Evolutionary conservation across 371 early-diverging fungal species (phyloP).

Genomic region (Funneliformis caledonium): DNA sequence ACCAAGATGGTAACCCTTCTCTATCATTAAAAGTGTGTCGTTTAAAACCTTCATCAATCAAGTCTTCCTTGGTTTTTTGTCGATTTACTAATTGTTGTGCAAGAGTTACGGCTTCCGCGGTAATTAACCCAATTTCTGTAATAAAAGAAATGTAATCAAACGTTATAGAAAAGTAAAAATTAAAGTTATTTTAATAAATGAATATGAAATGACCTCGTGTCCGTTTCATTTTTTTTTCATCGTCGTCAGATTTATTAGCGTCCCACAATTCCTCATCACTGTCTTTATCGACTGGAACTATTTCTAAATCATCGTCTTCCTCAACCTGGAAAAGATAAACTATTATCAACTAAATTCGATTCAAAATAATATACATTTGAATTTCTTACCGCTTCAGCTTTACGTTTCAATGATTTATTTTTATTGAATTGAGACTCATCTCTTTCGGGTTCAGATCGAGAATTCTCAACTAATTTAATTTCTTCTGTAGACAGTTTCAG

Average conservation of each 20-base stretch:
- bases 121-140: slow-evolving; percentile 61
- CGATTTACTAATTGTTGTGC: slow-evolving; percentile 84
- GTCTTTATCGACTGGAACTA: slow-evolving; percentile 58
- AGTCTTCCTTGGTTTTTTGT: slow-evolving; percentile 72
- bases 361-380: background rate
- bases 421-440: slow-evolving; percentile 45
- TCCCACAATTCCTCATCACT: slow-evolving; percentile 65
- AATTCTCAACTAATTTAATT: slow-evolving; percentile 41
- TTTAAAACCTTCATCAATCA: slow-evolving; percentile 90
- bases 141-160: background rate
- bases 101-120: slow-evolving; percentile 89
- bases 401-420: slow-evolving; percentile 49
- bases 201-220: slow-evolving; percentile 47
- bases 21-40: slow-evolving; percentile 88
- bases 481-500: slow-evolving; percentile 43
- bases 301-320: slow-evolving; percentile 56
- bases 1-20: slow-evolving; percentile 90
- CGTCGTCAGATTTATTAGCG: slow-evolving; percentile 71
- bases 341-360: background rate
- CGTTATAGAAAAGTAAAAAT: background rate
- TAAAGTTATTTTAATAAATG: background rate
- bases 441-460: background rate
- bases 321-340: slow-evolving; percentile 44
- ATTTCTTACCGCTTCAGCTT: slow-evolving; percentile 46
- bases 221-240: slow-evolving; percentile 66